Base-by-base conservation (phyloP, 495 filamentous ascomycete species). In the Hypomontagnella monticulosa region DNA sequence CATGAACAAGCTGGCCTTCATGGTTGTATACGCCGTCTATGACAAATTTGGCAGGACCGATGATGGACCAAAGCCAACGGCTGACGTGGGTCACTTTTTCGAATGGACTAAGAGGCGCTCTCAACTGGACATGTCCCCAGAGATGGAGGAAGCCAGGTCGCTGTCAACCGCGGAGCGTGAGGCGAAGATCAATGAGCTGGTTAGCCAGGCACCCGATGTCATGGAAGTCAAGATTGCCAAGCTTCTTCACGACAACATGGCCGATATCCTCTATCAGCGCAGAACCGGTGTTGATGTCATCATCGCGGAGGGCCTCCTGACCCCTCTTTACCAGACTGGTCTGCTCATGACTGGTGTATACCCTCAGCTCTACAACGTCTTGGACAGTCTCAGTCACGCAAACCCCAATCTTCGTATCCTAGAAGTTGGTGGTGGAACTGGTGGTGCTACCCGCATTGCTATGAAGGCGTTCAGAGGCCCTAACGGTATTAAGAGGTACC, bases 351-450 rank as follows among this genome's bases (percentile, higher is more conserved):
- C 55, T 41, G 60, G 57, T 40, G 60, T 6, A 19, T 74, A 60
- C 46, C 19, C 34, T 40, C 73, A 69, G 12, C 57, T 75, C 1
- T 67, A 15, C 27, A 33, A 51, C 2, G 30, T 70, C 8, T 18
- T 80, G 0, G 65, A 71, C 1, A 10, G 58, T 6, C 30, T 78
- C 0, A 61, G 61, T 0, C 68, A 76, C 50, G 68, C 74, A 7
- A 73, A 79, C 40, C 75, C 80, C 0, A 66, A 70, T 10, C 33
- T 81, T 7, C 71, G 73, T 0, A 70, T 84, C n/a, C 71, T 87
- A 0, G 85, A 87, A 57, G 72, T 88, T 36, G 84, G 84, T 3
- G 81, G 79, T 1, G 83, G 83, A 0, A 85, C 83, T 8, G 84
- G 81, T 12, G 78, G 75, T 12, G 73, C 79, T 0, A 85, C 85